Evolutionary conservation across 352 stramenopile species (phyloP).

Genomic region (Thalassiosira exigua): DNA sequence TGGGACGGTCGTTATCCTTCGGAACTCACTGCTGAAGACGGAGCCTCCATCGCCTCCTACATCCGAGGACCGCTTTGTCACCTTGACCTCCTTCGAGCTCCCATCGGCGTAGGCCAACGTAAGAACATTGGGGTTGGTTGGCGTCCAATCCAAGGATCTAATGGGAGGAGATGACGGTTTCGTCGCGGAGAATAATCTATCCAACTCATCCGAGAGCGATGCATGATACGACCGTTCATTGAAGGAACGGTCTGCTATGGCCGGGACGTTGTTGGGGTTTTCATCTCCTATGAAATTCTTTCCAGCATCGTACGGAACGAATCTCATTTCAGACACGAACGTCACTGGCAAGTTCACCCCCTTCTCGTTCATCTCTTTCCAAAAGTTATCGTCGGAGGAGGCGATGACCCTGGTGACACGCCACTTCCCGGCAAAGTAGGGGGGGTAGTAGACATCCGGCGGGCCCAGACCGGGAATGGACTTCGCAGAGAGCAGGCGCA

Average conservation of each 20-base stretch:
- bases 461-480: conserved; percentile 60
- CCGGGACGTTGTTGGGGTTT: conserved; percentile 49
- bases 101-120: conserved; percentile 61
- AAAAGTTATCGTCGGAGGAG: conserved; percentile 43
- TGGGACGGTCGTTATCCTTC: conserved; percentile 56
- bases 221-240: conserved; percentile 70
- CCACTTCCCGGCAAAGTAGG: conserved; percentile 64
- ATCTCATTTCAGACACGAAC: conserved; percentile 67
- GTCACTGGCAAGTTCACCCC: conserved; percentile 33
- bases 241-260: conserved; percentile 70
- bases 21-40: conserved; percentile 74
- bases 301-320: conserved; percentile 55
- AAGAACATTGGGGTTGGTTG: conserved; percentile 76
- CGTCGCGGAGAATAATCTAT: conserved; percentile 23
- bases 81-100: conserved; percentile 74
- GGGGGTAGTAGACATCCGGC: conserved; percentile 78
- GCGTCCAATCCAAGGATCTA: conserved; percentile 59
- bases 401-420: conserved; percentile 39
- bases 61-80: conserved; percentile 72
- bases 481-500: conserved; percentile 8
- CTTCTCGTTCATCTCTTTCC: conserved; percentile 13
- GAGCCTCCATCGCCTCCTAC: conserved; percentile 26
- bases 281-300: conserved; percentile 18
- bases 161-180: conserved; percentile 26
- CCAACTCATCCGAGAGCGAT: conserved; percentile 8